Base-by-base conservation (phyloP, 306 rosid species). In the Potentilla sterilis region DNA sequence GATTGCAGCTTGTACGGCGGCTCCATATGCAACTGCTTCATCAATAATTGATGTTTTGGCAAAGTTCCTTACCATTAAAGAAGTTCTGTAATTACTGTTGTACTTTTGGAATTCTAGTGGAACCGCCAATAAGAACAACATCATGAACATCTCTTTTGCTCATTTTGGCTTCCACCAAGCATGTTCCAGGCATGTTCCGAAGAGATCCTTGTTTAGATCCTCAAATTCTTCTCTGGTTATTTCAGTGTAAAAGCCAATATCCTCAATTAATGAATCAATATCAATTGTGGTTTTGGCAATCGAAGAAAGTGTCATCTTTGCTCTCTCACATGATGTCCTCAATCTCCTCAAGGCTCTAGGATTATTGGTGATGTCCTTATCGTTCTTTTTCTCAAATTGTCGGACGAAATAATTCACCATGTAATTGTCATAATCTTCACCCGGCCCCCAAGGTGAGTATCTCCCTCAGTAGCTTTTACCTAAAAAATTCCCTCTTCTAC, bases 1-100 rank as follows among this genome's bases (percentile, higher is more conserved):
- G 55, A 85, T 82, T 6, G 86, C 85, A 13, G 86, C 89, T 41
- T 83, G 89, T 5, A 80, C 89, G 0, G 89, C 79, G 11, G 81
- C 81, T 1, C 85, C 86, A 51, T 77, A 82, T 1, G 86, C 85
- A 54, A 54, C 32, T 8, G 28, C 61, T 8, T 54, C 61, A 54
- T 54, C 61, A 54, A 13, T n/a, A 12, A 54, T 54, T 54, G 61
- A n/a, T 54, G 61, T 13, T 54, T n/a, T 54, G n/a, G 32, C 61
- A 54, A 3, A 19, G 61, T n/a, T 54, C 28, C 61, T n/a, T 19
- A n/a, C 61, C 32, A 5, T 54, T 54, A 2, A 54, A 54, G 7
- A 54, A 54, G 3, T 19, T 8, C 12, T 54, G 61, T 11, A 54
- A 8, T 54, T n/a, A 12, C 13, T 54, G 12, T 54, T 54, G 13